Evolutionary conservation across 2,329 filamentous ascomycete genomes (phyloP).

Genomic region (Colletotrichum lupini): DNA sequence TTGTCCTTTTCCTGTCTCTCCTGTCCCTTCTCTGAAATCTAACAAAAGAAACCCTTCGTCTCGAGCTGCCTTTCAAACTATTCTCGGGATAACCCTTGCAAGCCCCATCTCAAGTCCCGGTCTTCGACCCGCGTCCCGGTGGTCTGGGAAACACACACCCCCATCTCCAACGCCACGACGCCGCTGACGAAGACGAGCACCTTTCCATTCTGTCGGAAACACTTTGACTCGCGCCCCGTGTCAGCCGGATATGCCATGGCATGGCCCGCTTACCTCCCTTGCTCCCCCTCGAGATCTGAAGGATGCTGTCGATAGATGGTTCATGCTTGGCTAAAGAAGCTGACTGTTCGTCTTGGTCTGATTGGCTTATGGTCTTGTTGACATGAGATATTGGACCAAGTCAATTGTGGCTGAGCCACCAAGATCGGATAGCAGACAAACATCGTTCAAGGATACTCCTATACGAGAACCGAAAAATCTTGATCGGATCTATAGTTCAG

Average conservation of each 20-base stretch:
- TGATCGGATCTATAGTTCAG: not conserved
- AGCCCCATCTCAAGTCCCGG: not conserved
- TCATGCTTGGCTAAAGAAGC: no score
- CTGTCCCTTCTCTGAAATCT: not conserved
- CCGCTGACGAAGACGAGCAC: not conserved
- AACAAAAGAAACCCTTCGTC: not conserved
- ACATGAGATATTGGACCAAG: not conserved
- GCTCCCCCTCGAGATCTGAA: no score
- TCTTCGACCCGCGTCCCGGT: not conserved
- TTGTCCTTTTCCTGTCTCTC: not conserved
- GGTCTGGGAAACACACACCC: not conserved
- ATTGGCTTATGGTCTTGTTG: no score
- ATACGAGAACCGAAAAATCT: not conserved
- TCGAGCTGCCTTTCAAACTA: not conserved
- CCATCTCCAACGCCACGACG: not conserved
- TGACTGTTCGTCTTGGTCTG: no score
- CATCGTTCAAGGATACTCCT: not conserved
- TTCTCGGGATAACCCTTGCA: not conserved
- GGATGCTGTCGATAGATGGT: no score
- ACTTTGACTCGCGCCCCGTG: slow-evolving; percentile 19
- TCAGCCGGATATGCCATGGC: slow-evolving; percentile 9
- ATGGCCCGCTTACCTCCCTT: no score
- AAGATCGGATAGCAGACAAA: not conserved
- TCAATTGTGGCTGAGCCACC: not conserved
- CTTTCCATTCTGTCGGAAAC: not conserved